Base-by-base conservation (phyloP, 352 stramenopile genomes). In the Lagenidium giganteum region DNA sequence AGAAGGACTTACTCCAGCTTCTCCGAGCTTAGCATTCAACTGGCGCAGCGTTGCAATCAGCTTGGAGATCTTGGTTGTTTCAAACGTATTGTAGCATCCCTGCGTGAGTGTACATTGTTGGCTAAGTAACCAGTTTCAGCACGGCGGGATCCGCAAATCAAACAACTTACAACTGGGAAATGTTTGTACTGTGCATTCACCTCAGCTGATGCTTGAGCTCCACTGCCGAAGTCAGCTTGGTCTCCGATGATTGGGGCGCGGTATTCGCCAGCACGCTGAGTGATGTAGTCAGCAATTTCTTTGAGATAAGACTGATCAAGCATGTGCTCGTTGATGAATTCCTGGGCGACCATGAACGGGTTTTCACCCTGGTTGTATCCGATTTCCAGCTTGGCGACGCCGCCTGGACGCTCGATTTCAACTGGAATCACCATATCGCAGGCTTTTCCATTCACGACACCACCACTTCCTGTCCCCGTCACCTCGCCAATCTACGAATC, bases 361-460 rank as follows among this genome's bases (percentile, higher is more conserved):
- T 98, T 98, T 44, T 99, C 91, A 7, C 92, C 95, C 65, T 96
- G 96, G 54, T 99, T 99, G 77, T 98, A 98, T 13, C 95, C 95
- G 53, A 98, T 97, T 55, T 98, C 70, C n/a, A 98, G 74, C 37
- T 91, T 97, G 35, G 81, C 79, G 0, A 98, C 63, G 5, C 86
- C 87, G 16, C 95, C 87, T 3, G 91, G 77, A 18, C 93, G 67
- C 54, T 99, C 95, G 34, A 98, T 93, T 62, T 99, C 95, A 42
- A 99, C 96, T 0, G 95, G 95, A 21, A 98, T 95, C 16, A 98
- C 90, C 71, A 98, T 94, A 53, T 98, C 94, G 55, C 95, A 99
- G 9, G 75, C 66, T 27, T 94, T 76, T 5, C 95, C 95, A 55
- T 98, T 87, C 11, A 98, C 74, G 12, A 85, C 75, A 21, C 83